A percentile compares a stretch with the other conserved stretches of the same genome.
phyloP scores from a whole-genome alignment of 176 grass and related monocot species.

The Carex kokanica region DNA sequence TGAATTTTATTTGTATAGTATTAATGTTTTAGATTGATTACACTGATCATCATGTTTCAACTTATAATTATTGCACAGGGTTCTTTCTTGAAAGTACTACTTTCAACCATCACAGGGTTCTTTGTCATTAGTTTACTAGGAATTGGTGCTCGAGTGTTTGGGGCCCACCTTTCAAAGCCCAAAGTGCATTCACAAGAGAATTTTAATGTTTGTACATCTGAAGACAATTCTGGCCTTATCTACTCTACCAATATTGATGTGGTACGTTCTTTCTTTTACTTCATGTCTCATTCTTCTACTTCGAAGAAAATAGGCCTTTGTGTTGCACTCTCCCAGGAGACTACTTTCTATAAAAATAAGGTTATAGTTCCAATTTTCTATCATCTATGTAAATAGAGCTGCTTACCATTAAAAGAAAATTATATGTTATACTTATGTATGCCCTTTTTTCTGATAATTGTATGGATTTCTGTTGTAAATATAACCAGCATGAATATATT shows the following conservation, averaged over 20 bases:
- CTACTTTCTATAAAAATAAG: neutral
- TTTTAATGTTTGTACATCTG: slow-evolving; percentile 35
- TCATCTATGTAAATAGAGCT: neutral
- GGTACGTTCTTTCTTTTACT: slow-evolving; percentile 42
- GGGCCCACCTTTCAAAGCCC: slow-evolving; percentile 32
- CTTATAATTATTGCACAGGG: slow-evolving; percentile 37
- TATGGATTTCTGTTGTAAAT: neutral
- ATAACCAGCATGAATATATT: neutral
- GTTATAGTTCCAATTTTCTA: neutral
- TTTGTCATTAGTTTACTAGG: slow-evolving; percentile 58
- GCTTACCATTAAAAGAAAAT: neutral
- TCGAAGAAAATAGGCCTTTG: neutral
- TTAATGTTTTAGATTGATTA: neutral
- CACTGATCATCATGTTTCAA: neutral
- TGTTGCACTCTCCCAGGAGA: slow-evolving; percentile 6
- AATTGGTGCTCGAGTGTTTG: slow-evolving; percentile 46
- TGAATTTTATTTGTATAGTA: neutral
- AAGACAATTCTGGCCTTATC: slow-evolving; percentile 40
- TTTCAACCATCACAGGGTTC: slow-evolving; percentile 44
- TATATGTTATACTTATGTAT: neutral
- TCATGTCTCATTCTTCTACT: neutral
- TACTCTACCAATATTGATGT: slow-evolving; percentile 41
- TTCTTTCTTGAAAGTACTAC: slow-evolving; percentile 47
- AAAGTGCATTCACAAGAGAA: slow-evolving; percentile 38
- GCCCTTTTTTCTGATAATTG: neutral